A percentile compares a stretch with the other conserved stretches of the same genome.
These are phyloP conservation scores for Fusarium sp. DNA, from an alignment of 2,329 filamentous ascomycete genomes.

Conservation along the genomic window DNA sequence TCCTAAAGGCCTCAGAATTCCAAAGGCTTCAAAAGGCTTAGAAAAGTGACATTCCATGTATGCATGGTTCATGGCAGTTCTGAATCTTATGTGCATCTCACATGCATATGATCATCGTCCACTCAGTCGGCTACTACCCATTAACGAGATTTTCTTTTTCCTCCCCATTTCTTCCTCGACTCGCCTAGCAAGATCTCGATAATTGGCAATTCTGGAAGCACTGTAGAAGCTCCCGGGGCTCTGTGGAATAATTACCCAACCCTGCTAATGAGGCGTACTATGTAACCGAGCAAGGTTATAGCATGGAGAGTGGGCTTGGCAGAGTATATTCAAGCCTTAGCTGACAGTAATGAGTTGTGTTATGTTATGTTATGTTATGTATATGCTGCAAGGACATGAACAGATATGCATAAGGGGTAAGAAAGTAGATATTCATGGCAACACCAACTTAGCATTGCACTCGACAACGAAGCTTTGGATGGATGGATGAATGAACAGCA, in stretches of 20 bases:
- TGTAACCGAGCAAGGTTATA: constrained; percentile 28
- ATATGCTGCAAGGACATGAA: constrained; percentile 10
- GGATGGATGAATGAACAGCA: constrained; percentile 1
- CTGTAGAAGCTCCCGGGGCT: constrained; percentile 27
- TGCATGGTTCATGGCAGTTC: constrained; percentile 19
- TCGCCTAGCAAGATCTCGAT: constrained; percentile 27
- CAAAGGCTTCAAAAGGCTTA: neutral
- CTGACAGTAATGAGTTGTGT: constrained; percentile 2
- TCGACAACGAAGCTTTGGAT: neutral
- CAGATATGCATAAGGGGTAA: constrained; percentile 9
- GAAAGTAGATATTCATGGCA: neutral
- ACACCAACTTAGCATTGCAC: neutral
- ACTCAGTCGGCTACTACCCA: constrained; percentile 26
- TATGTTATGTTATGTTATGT: neutral
- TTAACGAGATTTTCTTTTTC: constrained; percentile 32
- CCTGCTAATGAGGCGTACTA: constrained; percentile 37
- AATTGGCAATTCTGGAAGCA: constrained; percentile 37
- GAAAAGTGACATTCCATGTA: constrained; percentile 9
- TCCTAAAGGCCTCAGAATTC: neutral
- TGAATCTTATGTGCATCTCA: constrained; percentile 23
- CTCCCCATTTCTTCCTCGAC: constrained; percentile 18
- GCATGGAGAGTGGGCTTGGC: constrained; percentile 37
- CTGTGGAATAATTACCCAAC: constrained; percentile 26
- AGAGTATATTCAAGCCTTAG: constrained; percentile 20
- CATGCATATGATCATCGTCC: constrained; percentile 29